Conservation (phyloP, 2,329 filamentous ascomycete genomes). For the Emericellopsis cladophorae region DNA sequence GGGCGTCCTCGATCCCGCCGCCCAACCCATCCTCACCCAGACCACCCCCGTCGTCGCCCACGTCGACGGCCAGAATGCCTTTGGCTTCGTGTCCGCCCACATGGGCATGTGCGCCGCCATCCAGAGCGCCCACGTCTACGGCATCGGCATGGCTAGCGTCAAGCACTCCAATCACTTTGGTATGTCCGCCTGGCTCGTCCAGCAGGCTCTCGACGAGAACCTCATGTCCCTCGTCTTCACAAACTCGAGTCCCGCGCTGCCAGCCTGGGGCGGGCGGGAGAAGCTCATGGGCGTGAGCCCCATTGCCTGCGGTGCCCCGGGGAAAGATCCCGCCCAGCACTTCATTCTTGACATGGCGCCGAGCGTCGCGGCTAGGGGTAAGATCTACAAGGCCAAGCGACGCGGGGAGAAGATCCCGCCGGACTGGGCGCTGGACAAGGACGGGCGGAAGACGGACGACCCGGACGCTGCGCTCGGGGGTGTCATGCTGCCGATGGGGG, state of each 20-base stretch:
- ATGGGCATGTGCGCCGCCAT: conserved; percentile 56
- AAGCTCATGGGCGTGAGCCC: conserved; percentile 65
- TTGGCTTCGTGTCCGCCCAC: conserved; percentile 62
- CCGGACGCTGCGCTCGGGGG: conserved; percentile 58
- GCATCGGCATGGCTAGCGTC: conserved; percentile 65
- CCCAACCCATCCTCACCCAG: conserved; percentile 43
- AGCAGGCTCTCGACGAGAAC: conserved; percentile 59
- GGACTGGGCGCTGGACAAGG: conserved; percentile 63
- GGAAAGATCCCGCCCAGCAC: conserved; percentile 29
- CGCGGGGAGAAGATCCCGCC: conserved; percentile 56
- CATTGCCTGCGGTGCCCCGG: conserved; percentile 65
- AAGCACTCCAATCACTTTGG: conserved; percentile 74
- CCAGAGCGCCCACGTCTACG: conserved; percentile 47
- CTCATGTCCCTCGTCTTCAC: conserved; percentile 63
- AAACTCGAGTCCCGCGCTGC: conserved; percentile 59
- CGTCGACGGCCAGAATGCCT: conserved; percentile 56
- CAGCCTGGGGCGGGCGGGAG: conserved; percentile 54
- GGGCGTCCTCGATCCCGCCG: conserved; percentile 51
- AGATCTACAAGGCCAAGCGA: conserved; percentile 58
- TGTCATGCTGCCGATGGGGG: conserved; percentile 79
- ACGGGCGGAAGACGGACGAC: conserved; percentile 59
- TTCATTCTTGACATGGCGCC: conserved; percentile 73
- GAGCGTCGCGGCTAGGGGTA: conserved; percentile 55
- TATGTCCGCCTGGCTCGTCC: conserved; percentile 71
- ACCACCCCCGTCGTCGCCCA: conserved; percentile 60